phyloP scores from a whole-genome alignment of 1,284 basidiomycete species.

The Tilletia indica region DNA sequence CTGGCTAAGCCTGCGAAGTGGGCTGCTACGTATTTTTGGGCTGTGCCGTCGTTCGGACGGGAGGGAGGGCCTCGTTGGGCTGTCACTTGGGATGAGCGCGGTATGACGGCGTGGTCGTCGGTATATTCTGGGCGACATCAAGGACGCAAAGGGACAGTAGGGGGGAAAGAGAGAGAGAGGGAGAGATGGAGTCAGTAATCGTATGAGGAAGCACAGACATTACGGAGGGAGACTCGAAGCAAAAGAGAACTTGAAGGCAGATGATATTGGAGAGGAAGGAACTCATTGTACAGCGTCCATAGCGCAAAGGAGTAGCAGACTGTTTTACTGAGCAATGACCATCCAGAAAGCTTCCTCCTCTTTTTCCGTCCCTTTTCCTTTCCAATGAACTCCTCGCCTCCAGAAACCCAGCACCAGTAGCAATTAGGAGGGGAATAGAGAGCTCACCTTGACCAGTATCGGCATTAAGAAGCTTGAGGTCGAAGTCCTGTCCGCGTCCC shows the following conservation, averaged over 20 bases:
- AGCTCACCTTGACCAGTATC: constrained; percentile 45
- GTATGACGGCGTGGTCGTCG: constrained; percentile 86
- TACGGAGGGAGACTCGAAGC: too few relatives aligned
- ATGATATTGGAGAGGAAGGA: too few relatives aligned
- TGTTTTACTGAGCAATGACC: background rate
- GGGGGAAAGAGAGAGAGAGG: too few relatives aligned
- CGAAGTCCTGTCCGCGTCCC: constrained; percentile 94
- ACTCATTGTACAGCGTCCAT: too few relatives aligned
- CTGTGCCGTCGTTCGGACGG: constrained; percentile 86
- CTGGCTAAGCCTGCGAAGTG: constrained; percentile 30
- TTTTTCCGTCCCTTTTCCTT: background rate
- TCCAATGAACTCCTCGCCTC: background rate
- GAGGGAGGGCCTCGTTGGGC: constrained; percentile 83
- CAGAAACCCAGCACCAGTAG: too few relatives aligned
- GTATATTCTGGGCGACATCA: constrained; percentile 69
- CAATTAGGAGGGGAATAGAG: too few relatives aligned
- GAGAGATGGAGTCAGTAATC: too few relatives aligned
- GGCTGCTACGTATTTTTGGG: constrained; percentile 75
- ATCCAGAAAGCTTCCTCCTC: background rate
- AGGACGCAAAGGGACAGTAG: background rate
- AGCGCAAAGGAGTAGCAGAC: constrained; percentile 12
- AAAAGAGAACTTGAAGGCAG: too few relatives aligned
- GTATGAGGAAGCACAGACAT: too few relatives aligned
- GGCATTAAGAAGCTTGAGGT: constrained; percentile 71
- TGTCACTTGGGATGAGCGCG: constrained; percentile 88